phyloP scores from a whole-genome alignment of 1,284 basidiomycete genomes.

The Sphaerobolus stellatus region DNA sequence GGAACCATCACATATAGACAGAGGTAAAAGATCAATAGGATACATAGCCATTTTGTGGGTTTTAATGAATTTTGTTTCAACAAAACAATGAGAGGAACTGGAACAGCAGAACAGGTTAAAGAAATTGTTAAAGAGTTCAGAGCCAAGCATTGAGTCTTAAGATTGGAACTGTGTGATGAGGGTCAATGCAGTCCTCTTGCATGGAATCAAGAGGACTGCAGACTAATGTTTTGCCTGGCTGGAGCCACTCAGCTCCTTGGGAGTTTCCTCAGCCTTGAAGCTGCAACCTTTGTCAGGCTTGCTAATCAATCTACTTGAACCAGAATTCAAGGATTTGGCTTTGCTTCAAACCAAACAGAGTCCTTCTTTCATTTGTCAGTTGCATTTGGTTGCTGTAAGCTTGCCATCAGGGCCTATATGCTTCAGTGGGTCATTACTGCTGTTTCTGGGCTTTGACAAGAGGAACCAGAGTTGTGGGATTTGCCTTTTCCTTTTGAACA shows the following conservation, averaged over 20 bases:
- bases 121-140: too few relatives aligned
- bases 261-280: conserved; percentile 5
- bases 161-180: conserved; percentile 32
- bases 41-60: too few relatives aligned
- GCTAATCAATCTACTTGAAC: too few relatives aligned
- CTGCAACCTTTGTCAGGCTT: conserved; percentile 16
- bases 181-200: conserved; percentile 30
- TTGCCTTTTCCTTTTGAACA: not conserved
- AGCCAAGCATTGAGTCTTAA: too few relatives aligned
- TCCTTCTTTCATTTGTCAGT: conserved; percentile 19
- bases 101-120: too few relatives aligned
- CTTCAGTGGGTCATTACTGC: not conserved
- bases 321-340: conserved; percentile 19
- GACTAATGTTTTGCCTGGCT: conserved; percentile 34
- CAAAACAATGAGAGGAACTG: too few relatives aligned
- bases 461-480: not conserved
- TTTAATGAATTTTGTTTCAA: too few relatives aligned
- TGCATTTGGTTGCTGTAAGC: conserved; percentile 26
- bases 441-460: not conserved
- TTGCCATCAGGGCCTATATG: not conserved
- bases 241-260: conserved; percentile 13
- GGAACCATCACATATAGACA: too few relatives aligned
- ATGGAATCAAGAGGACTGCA: conserved; percentile 19
- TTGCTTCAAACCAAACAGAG: conserved; percentile 34
- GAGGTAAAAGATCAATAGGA: too few relatives aligned